Evolutionary conservation across 2,329 filamentous ascomycete species (phyloP).

Genomic region (Trichocomaceae sp.): DNA sequence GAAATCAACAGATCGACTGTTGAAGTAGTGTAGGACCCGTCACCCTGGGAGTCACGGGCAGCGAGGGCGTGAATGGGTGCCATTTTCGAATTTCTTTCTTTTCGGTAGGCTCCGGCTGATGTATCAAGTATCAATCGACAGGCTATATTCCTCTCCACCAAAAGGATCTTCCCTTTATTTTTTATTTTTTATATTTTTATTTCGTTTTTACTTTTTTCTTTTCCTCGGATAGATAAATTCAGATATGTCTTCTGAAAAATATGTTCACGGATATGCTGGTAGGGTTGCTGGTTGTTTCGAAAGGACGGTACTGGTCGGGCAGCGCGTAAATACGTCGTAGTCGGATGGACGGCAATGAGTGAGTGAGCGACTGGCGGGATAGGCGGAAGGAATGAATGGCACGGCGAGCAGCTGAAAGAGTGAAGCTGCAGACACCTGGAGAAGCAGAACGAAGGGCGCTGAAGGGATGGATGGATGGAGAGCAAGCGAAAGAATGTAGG

Average conservation of each 20-base stretch:
- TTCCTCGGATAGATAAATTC: neutral
- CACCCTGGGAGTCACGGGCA: constrained; percentile 42
- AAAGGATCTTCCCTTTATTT: neutral
- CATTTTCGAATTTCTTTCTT: constrained; percentile 18
- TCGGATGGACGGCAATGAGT: constrained; percentile 13
- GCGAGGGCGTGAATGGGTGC: constrained; percentile 42
- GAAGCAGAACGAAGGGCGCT: constrained; percentile 22
- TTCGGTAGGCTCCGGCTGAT: neutral
- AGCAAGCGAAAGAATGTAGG: constrained; percentile 15
- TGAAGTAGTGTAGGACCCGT: constrained; percentile 49
- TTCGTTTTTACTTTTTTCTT: neutral
- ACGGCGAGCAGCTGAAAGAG: constrained; percentile 55
- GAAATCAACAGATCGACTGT: constrained; percentile 73
- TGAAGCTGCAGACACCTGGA: constrained; percentile 56
- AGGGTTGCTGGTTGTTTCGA: neutral
- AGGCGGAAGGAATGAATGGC: constrained; percentile 43
- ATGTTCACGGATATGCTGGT: neutral
- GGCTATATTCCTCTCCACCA: neutral
- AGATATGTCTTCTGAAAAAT: neutral
- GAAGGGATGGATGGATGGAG: constrained; percentile 13
- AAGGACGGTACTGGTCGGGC: neutral
- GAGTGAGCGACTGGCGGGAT: constrained; percentile 11
- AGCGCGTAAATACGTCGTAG: constrained; percentile 10
- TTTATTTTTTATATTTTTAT: neutral
- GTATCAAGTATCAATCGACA: neutral